A percentile compares a stretch with the other conserved stretches of the same genome.
These are phyloP conservation scores for Breviolum minutum DNA, from an alignment of 73 alveolate species.

Conservation along the genomic window DNA sequence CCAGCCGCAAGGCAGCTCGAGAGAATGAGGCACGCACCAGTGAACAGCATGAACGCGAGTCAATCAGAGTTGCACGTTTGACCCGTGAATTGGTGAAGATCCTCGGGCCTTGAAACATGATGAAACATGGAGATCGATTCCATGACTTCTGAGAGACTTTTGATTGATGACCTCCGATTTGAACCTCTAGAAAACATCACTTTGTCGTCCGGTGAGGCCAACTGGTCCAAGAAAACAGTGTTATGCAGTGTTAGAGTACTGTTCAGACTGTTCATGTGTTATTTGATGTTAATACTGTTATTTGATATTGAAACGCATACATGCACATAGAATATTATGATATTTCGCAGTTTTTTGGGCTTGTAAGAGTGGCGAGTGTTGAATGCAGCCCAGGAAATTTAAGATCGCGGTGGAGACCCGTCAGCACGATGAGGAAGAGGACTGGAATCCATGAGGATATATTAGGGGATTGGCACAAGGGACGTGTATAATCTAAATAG, in stretches of 20 bases:
- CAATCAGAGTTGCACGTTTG: constrained; percentile 67
- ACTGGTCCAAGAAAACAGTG: too few species aligned
- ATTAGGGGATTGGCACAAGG: too few species aligned
- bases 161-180: too few species aligned
- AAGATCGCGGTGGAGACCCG: constrained; percentile 22
- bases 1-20: constrained; percentile 61
- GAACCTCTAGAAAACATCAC: too few species aligned
- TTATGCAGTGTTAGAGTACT: neutral
- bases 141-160: neutral
- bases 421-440: constrained; percentile 1
- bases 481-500: neutral
- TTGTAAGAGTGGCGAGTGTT: neutral
- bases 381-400: neutral
- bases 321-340: too few species aligned
- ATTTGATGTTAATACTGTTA: too few species aligned
- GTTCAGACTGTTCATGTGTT: too few species aligned
- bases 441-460: too few species aligned
- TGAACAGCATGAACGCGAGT: constrained; percentile 82
- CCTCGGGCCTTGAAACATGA: neutral
- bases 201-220: too few species aligned
- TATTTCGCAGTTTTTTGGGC: neutral
- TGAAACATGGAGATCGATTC: neutral
- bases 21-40: constrained; percentile 50
- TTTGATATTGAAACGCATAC: too few species aligned
- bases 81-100: constrained; percentile 78